Base-by-base conservation (phyloP, 2,329 filamentous ascomycete species). In the Fusarium buxicola region DNA sequence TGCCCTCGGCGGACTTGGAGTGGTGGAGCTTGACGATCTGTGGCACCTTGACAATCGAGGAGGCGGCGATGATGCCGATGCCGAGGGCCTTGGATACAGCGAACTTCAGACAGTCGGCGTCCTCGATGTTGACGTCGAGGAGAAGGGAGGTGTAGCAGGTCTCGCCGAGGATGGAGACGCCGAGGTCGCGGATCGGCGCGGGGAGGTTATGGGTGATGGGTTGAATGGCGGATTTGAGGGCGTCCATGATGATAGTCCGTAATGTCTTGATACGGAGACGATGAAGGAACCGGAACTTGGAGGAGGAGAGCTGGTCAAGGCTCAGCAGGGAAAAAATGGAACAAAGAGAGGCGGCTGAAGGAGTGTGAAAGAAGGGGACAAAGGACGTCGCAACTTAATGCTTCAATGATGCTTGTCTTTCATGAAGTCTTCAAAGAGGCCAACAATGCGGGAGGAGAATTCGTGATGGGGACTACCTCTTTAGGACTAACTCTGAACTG, bases 21-120 rank as follows among this genome's bases (percentile, higher is more conserved):
- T 84, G 84, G 72, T 95, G 79, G 47, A 99, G 88, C 82, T 99
- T 99, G 76, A 97, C 78, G 74, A 99, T 94, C 82, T 99, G 95
- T 0, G 95, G 95, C 24, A 99, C 88, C 81, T 99, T 99, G 82
- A 99, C 94, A 70, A 98, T 88, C 51, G 92, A 89, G 25, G 91
- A 94, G 49, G 93, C 92, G 68, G 86, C 90, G 74, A 99, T 93
- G 79, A 99, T 99, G 75, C 89, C 95, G 69, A 98, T 89, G 55
- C 95, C 94, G 13, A 99, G 88, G 4, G 85, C 92, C 81, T 99
- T 99, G 73, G 92, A 96, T 73, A 98, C 86, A 69, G 89, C 94
- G 47, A 97, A 88, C 75, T 95, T 95, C 71, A 97, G 80, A 82
- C 95, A 99, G 57, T 86, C 87, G 7, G 86, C 84, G 72, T 92